These are phyloP conservation scores for Fusarium veterinarium DNA, from an alignment of 2,329 filamentous ascomycete genomes.

Conservation along the genomic window DNA sequence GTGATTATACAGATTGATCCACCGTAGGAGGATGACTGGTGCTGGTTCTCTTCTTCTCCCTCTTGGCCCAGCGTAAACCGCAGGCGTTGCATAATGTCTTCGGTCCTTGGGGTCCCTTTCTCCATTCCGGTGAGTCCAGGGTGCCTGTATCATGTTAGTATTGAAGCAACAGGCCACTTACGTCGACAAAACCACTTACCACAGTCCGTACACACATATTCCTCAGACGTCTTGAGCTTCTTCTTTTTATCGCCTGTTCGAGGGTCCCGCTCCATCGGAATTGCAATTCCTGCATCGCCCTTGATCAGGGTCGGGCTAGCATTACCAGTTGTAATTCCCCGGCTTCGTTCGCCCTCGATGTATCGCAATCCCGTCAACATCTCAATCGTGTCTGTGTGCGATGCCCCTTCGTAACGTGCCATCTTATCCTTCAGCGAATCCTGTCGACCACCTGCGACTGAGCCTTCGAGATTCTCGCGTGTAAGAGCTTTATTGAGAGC, in stretches of 20 bases:
- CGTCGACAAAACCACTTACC: conserved; percentile 61
- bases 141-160: conserved; percentile 64
- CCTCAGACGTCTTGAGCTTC: conserved; percentile 84
- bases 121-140: conserved; percentile 93
- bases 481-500: conserved; percentile 77
- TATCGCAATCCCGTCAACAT: conserved; percentile 92
- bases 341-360: conserved; percentile 86
- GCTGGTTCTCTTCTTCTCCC: conserved; percentile 76
- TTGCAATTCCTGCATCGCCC: conserved; percentile 87
- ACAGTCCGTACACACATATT: conserved; percentile 96
- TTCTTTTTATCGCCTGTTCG: conserved; percentile 83
- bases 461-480: conserved; percentile 82
- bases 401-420: conserved; percentile 80
- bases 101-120: conserved; percentile 90
- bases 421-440: conserved; percentile 88
- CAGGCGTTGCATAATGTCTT: conserved; percentile 98
- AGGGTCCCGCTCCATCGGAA: conserved; percentile 81
- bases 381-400: conserved; percentile 88
- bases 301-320: conserved; percentile 83
- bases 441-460: conserved; percentile 70
- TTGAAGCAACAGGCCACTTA: background rate
- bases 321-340: conserved; percentile 88
- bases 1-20: conserved; percentile 40
- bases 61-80: conserved; percentile 80
- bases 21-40: conserved; percentile 31